phyloP scores from a whole-genome alignment of 495 filamentous ascomycete genomes.

The Parathielavia hyrcaniae region DNA sequence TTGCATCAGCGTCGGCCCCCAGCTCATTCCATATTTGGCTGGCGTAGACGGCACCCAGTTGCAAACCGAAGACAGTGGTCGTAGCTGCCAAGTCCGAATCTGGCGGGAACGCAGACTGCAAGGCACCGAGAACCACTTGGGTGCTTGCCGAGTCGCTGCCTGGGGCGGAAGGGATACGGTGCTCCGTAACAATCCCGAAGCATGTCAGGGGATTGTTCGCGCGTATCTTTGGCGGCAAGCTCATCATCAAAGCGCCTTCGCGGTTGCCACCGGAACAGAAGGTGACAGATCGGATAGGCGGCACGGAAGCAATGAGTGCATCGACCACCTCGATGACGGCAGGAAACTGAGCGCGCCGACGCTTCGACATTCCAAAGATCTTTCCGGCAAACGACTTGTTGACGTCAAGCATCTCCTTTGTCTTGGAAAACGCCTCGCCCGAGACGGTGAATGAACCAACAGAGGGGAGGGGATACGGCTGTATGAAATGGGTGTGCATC shows the following conservation, averaged over 20 bases:
- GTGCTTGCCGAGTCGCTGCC: conserved; percentile 37
- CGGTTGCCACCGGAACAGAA: conserved; percentile 85
- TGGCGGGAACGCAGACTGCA: conserved; percentile 51
- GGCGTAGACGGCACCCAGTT: conserved; percentile 39
- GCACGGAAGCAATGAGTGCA: conserved; percentile 61
- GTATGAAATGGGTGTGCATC: conserved; percentile 59
- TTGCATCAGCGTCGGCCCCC: conserved; percentile 42
- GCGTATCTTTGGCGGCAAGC: conserved; percentile 51
- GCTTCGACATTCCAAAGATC: conserved; percentile 78
- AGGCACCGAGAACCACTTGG: conserved; percentile 39
- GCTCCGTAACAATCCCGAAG: conserved; percentile 17
- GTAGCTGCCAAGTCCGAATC: conserved; percentile 46
- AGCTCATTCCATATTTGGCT: conserved; percentile 42
- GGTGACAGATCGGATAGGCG: conserved; percentile 61
- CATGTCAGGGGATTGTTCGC: conserved; percentile 57
- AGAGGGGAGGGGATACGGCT: conserved; percentile 76
- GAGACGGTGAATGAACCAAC: conserved; percentile 73
- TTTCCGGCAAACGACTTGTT: conserved; percentile 49
- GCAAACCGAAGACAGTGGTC: conserved; percentile 36
- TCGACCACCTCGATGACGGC: conserved; percentile 75
- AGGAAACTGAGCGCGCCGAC: conserved; percentile 72
- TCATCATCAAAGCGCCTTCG: conserved; percentile 71
- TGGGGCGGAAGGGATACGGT: background rate
- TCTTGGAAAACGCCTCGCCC: conserved; percentile 56
- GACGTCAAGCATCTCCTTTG: conserved; percentile 50